phyloP scores from a whole-genome alignment of 106 monocot species.

The Agapanthus africanus region DNA sequence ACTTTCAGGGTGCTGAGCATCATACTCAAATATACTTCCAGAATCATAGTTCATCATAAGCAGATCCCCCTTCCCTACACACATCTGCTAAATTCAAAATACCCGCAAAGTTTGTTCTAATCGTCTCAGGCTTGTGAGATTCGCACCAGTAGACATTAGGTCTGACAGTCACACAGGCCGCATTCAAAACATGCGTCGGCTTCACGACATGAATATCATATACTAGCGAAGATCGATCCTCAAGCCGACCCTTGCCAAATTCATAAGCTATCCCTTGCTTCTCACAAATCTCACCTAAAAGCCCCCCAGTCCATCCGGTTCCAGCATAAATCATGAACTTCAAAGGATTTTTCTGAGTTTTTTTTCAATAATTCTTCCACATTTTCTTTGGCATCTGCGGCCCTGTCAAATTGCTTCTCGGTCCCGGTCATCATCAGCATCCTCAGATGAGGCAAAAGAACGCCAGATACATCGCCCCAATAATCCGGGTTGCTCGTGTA shows the following conservation, averaged over 20 bases:
- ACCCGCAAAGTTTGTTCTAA: constrained; percentile 18
- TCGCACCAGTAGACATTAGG: constrained; percentile 36
- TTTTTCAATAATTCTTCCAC: background rate
- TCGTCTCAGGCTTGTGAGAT: constrained; percentile 23
- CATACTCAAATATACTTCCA: constrained; percentile 31
- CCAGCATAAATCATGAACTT: constrained; percentile 30
- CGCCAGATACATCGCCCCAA: constrained; percentile 46
- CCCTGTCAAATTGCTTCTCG: constrained; percentile 16
- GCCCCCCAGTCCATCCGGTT: constrained; percentile 28
- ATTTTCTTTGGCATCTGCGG: constrained; percentile 13
- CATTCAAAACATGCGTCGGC: constrained; percentile 33
- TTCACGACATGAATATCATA: constrained; percentile 24
- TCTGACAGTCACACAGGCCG: constrained; percentile 26
- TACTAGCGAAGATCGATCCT: constrained; percentile 16
- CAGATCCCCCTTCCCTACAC: constrained; percentile 20
- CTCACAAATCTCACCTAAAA: constrained; percentile 26
- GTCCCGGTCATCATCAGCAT: constrained; percentile 46
- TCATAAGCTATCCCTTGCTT: constrained; percentile 23
- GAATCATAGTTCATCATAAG: constrained; percentile 24
- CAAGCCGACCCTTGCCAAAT: constrained; percentile 22
- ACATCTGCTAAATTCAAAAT: constrained; percentile 24
- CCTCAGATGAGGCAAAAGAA: constrained; percentile 47
- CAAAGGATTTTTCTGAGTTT: background rate
- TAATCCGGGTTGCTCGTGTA: constrained; percentile 42
- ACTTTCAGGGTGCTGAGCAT: constrained; percentile 17